These are phyloP conservation scores for Trametes cinnabarina DNA, from an alignment of 768 basidiomycete genomes.

Conservation along the genomic window DNA sequence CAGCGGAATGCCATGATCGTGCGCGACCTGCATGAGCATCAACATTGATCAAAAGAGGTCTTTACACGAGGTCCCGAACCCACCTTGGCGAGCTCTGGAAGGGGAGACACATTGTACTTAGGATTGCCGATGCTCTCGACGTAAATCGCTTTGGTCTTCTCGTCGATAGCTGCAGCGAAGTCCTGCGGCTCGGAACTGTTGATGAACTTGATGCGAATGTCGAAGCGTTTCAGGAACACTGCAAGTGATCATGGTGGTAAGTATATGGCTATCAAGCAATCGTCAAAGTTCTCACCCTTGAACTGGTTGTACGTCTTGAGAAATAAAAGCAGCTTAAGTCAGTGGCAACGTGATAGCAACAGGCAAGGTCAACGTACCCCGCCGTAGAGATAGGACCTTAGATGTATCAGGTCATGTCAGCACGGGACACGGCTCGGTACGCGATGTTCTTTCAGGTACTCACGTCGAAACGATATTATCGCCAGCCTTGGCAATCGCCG, in stretches of 20 bases:
- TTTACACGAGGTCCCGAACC: too few relatives aligned
- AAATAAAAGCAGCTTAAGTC: neutral
- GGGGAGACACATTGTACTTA: constrained; percentile 62
- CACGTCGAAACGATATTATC: constrained; percentile 79
- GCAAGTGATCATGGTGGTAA: neutral
- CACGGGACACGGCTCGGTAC: too few relatives aligned
- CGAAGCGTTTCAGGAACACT: constrained; percentile 70
- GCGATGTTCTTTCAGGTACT: too few relatives aligned
- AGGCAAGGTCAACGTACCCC: constrained; percentile 44
- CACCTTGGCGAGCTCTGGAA: constrained; percentile 69
- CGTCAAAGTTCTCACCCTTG: constrained; percentile 42
- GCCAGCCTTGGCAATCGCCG: constrained; percentile 56
- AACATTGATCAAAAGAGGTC: neutral
- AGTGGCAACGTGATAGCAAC: neutral
- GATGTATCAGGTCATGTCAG: neutral
- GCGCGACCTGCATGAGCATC: constrained; percentile 51
- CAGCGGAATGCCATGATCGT: constrained; percentile 67
- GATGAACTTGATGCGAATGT: constrained; percentile 66
- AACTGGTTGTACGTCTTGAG: constrained; percentile 73
- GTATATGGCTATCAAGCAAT: neutral
- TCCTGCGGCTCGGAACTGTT: constrained; percentile 50
- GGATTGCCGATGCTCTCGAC: constrained; percentile 83
- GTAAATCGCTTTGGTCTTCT: constrained; percentile 73
- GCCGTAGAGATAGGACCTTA: constrained; percentile 65
- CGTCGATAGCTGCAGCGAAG: constrained; percentile 68